These are phyloP conservation scores for Trichoderma atroviride DNA, from an alignment of 2,329 filamentous ascomycete species.

Conservation along the genomic window DNA sequence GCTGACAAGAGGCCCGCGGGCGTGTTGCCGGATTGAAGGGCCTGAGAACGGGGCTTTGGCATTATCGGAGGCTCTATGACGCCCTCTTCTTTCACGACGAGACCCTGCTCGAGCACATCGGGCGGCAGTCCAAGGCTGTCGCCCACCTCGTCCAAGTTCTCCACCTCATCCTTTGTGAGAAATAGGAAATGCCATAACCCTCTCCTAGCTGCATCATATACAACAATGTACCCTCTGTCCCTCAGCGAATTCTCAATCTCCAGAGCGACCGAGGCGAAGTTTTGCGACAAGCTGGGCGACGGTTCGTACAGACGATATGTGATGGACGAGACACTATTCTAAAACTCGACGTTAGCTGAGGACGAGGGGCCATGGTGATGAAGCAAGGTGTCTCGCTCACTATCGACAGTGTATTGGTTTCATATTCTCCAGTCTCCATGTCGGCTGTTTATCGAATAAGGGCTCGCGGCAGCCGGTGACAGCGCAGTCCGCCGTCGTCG, in stretches of 20 bases:
- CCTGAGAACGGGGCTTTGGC: slow-evolving; percentile 47
- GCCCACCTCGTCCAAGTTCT: slow-evolving; percentile 32
- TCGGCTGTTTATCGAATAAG: slow-evolving; percentile 46
- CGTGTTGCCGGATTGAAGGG: slow-evolving; percentile 47
- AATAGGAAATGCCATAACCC: slow-evolving; percentile 60
- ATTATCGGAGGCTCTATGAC: slow-evolving; percentile 53
- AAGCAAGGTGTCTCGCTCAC: slow-evolving; percentile 43
- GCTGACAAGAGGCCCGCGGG: slow-evolving; percentile 52
- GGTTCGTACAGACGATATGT: slow-evolving; percentile 60
- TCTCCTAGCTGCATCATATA: slow-evolving; percentile 53
- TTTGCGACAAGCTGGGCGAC: slow-evolving; percentile 46
- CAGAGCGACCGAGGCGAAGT: slow-evolving; percentile 50
- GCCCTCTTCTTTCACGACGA: slow-evolving; percentile 53
- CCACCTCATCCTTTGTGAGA: slow-evolving; percentile 48
- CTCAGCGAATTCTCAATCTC: slow-evolving; percentile 56
- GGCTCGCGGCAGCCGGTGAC: slow-evolving; percentile 33
- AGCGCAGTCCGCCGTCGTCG: slow-evolving; percentile 29
- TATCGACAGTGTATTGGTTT: slow-evolving; percentile 63
- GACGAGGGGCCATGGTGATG: slow-evolving; percentile 27
- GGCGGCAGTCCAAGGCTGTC: slow-evolving; percentile 44
- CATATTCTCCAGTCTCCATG: slow-evolving; percentile 66
- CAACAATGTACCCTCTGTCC: slow-evolving; percentile 56
- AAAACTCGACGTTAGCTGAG: slow-evolving; percentile 29
- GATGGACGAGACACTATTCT: slow-evolving; percentile 62
- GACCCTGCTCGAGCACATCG: slow-evolving; percentile 48